Percentiles rank a stretch among this genome's conserved stretches.
These are phyloP conservation scores for Chrysoporthe cubensis DNA, from an alignment of 2,329 filamentous ascomycete species.

Conservation along the genomic window DNA sequence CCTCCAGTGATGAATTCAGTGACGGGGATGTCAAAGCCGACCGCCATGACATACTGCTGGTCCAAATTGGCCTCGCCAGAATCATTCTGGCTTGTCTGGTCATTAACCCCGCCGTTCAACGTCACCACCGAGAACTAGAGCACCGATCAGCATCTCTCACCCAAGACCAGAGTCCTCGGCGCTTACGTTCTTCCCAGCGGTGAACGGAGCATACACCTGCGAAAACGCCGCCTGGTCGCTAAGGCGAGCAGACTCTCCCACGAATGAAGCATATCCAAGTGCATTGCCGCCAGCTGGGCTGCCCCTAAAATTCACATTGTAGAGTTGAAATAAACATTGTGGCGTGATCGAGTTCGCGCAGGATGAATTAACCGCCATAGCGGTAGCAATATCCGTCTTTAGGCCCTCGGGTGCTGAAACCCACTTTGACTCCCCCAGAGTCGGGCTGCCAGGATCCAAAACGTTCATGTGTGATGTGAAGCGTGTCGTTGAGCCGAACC, in stretches of 20 bases:
- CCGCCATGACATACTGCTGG: slow-evolving; percentile 31
- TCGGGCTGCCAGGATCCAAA: slow-evolving; percentile 13
- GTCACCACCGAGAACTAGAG: slow-evolving; percentile 42
- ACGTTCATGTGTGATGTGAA: slow-evolving; percentile 16
- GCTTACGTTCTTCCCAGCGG: slow-evolving; percentile 40
- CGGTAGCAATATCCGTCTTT: slow-evolving; percentile 3
- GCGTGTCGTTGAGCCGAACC: slow-evolving; percentile 43
- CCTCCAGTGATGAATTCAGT: slow-evolving; percentile 36
- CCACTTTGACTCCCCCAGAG: slow-evolving; percentile 28
- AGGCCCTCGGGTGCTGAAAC: slow-evolving; percentile 27
- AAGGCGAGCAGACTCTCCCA: slow-evolving; percentile 54
- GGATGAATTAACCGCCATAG: neutral
- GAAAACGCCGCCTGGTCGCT: slow-evolving; percentile 46
- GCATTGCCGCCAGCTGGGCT: slow-evolving; percentile 49
- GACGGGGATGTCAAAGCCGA: slow-evolving; percentile 34
- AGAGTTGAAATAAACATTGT: slow-evolving; percentile 51
- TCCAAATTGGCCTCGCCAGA: slow-evolving; percentile 37
- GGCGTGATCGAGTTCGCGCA: slow-evolving; percentile 47
- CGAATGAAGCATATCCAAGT: slow-evolving; percentile 55
- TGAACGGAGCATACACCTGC: slow-evolving; percentile 44
- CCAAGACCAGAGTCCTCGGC: rapidly evolving
- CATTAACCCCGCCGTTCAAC: slow-evolving; percentile 45
- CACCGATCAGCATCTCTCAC: neutral
- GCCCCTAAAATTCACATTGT: slow-evolving; percentile 52
- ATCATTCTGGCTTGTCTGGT: slow-evolving; percentile 40